These are phyloP conservation scores for Aegilops umbellulata DNA, from an alignment of 176 grass and related monocot species.

Conservation along the genomic window DNA sequence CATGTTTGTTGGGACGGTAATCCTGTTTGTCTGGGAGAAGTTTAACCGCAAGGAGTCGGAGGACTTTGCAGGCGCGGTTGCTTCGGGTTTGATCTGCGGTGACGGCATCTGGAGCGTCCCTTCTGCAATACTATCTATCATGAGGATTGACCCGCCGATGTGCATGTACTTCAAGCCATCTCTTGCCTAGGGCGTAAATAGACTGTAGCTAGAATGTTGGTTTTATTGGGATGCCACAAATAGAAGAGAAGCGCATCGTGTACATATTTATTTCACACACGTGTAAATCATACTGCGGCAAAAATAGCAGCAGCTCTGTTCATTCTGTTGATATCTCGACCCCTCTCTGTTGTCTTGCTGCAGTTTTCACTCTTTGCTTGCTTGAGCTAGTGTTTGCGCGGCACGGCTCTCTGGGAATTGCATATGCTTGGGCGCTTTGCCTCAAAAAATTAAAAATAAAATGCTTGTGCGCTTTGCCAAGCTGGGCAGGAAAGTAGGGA, in stretches of 20 bases:
- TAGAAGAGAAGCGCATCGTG: conserved; percentile 14
- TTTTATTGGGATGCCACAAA: not conserved
- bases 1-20: conserved; percentile 76
- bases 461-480: not conserved
- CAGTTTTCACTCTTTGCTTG: not conserved
- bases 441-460: too few species aligned
- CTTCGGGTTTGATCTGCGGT: conserved; percentile 83
- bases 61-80: conserved; percentile 61
- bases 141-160: conserved; percentile 71
- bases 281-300: not conserved
- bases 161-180: conserved; percentile 85
- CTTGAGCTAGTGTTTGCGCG: not conserved
- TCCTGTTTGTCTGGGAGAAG: conserved; percentile 75
- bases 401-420: not conserved
- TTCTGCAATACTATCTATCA: conserved; percentile 73
- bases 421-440: not conserved
- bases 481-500: not conserved
- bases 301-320: conserved; percentile 23
- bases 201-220: not conserved
- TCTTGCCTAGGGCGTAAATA: conserved; percentile 23
- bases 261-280: conserved; percentile 20
- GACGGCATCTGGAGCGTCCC: conserved; percentile 90
- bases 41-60: conserved; percentile 67
- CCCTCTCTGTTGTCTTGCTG: not conserved
- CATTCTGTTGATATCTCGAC: not conserved